A percentile compares a stretch with the other conserved stretches of the same genome.
These are phyloP conservation scores for Colletotrichum tropicale DNA, from an alignment of 2,329 filamentous ascomycete genomes.

Conservation along the genomic window DNA sequence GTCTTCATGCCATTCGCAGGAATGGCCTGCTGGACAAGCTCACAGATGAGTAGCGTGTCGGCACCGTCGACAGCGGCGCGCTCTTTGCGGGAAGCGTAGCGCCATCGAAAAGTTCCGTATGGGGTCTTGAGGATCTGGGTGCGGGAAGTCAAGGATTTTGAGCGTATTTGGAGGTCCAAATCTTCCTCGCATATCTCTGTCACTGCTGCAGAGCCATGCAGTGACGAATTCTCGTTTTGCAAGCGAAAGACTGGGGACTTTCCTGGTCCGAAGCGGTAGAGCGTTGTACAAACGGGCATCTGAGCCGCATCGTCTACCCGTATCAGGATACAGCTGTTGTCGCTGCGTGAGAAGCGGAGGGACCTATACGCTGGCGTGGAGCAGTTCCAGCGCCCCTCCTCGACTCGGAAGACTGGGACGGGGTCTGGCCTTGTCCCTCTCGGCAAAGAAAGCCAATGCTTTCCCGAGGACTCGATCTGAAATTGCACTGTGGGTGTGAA, in stretches of 20 bases:
- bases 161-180: slow-evolving; percentile 26
- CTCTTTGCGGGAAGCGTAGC: slow-evolving; percentile 54
- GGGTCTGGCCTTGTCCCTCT: slow-evolving; percentile 37
- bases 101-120: slow-evolving; percentile 59
- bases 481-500: slow-evolving; percentile 50
- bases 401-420: slow-evolving; percentile 47
- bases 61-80: slow-evolving; percentile 43
- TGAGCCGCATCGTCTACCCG: slow-evolving; percentile 38
- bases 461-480: slow-evolving; percentile 54
- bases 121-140: slow-evolving; percentile 49
- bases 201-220: background rate
- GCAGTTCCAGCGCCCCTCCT: slow-evolving; percentile 26
- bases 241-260: slow-evolving; percentile 52
- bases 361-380: slow-evolving; percentile 48
- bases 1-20: slow-evolving; percentile 16
- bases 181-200: slow-evolving; percentile 20
- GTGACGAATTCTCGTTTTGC: background rate
- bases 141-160: slow-evolving; percentile 50
- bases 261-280: slow-evolving; percentile 61
- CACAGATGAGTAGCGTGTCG: slow-evolving; percentile 55
- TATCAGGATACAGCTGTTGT: slow-evolving; percentile 53
- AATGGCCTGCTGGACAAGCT: slow-evolving; percentile 43
- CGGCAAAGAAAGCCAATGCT: slow-evolving; percentile 46
- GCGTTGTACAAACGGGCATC: slow-evolving; percentile 49
- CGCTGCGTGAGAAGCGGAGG: slow-evolving; percentile 48